Base-by-base conservation (phyloP, 2,329 filamentous ascomycete genomes). In the Ophiostoma montium region DNA sequence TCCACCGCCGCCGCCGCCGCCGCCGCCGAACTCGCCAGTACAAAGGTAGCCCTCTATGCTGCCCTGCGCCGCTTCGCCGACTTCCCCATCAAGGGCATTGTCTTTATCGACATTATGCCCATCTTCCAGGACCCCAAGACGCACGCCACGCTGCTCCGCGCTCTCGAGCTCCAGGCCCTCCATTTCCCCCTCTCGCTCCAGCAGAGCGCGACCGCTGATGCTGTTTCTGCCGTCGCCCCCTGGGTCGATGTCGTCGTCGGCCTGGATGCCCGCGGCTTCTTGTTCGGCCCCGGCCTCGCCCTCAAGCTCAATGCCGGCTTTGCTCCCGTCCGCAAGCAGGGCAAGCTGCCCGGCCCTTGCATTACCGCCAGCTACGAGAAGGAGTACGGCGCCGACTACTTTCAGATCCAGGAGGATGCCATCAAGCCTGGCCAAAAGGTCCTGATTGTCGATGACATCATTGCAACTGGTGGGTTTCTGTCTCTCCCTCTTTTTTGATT, bases 61-160 rank as follows among this genome's bases (percentile, higher is more conserved):
- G 78, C 83, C 52, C 78, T 96, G 58, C 85, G 86, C 67, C 82
- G 88, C 65, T 94, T 87, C 70, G 79, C 81, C 61, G 87, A 96
- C 73, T 96, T 95, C 70, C 90, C 90, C 52, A 82, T 84, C 57
- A 81, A 84, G 42, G 90, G 92, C 65, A 90, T 98, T 63, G 75
- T 94, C 61, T 98, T 98, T 68, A 87, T 95, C 71, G 92, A 98
- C 65, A 96, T 98, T 68, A 82, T 98, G 67, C 92, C 92, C 53
- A 82, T 96, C 63, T 96, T 98, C 72, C 80, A 86, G 64, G 76
- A 87, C 62, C 80, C 82, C 49, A 62, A 65, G 47, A 73, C 85
- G 53, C 90, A 95, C 69, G 72, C 76, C 51, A 75, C 79, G 50
- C 82, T 98, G 52, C 72, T 95, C 64, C 78, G 81, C 60, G 86